Base-by-base conservation (phyloP, 805 yeast species). In the Tetrapisispora phaffii region DNA sequence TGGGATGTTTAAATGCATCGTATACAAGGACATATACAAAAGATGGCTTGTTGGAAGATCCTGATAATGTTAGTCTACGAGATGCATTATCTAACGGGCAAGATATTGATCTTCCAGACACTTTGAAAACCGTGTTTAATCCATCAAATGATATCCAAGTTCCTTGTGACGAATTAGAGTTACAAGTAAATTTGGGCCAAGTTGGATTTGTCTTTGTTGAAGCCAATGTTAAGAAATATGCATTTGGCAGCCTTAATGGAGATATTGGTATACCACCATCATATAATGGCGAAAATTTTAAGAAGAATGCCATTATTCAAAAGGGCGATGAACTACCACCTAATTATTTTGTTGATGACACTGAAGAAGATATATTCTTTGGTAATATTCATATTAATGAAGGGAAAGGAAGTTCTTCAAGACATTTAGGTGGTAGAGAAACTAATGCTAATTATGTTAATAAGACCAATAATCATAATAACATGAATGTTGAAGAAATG, bases 201-300 rank as follows among this genome's bases (percentile, higher is more conserved):
- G 59, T 75, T 39, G 95, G 94, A 2, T 85, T 70, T 62, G 90
- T 85, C 1, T 83, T 79, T 57, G 83, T 85, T 41, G 93, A 85
- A 59, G 94, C 81, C 0, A 85, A 85, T 63, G 89, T 85, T 21
- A 84, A 85, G 56, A 84, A 82, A 58, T 85, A 90, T 85, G 88
- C 88, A 15, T 82, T 80, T 63, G 94, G 61, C 22, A 54, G 65
- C 26, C 59, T 63, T 4, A 60, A 49, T 49, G 74, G 74, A 4
- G 69, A 66, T 2, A 69, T 70, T 48, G 74, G 74, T 7, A 59
- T 69, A 13, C 74, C 74, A 5, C 74, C 74, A 6, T 62, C 72
- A 2, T 70, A 69, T 51, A 61, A 60, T 39, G 75, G 74, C 2
- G 63, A 62, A 45, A 67, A 66, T 41, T 56, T 55, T 40, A 61